Conservation (phyloP, 441 rosid species). For the Euphorbia corollata region DNA sequence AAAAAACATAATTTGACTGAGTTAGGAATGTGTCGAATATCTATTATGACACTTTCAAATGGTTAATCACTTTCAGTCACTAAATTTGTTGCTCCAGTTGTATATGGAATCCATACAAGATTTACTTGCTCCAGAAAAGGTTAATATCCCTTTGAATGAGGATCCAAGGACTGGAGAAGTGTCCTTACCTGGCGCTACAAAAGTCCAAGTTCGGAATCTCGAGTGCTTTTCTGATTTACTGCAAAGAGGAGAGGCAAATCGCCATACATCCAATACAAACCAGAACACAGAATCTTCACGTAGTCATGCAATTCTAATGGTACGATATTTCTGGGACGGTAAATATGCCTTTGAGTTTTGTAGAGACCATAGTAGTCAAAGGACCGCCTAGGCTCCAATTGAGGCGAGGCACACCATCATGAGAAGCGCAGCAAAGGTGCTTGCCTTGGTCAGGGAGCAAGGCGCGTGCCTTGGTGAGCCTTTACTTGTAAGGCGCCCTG, state of each 20-base stretch:
- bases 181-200: conserved; percentile 59
- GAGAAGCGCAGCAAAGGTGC: too few species aligned
- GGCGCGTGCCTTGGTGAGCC: too few species aligned
- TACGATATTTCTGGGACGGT: conserved; percentile 22
- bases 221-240: conserved; percentile 64
- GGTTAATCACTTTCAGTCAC: conserved; percentile 1
- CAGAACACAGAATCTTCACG: conserved; percentile 92
- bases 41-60: neutral
- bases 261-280: conserved; percentile 81
- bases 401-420: too few species aligned
- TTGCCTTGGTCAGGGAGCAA: too few species aligned
- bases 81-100: conserved; percentile 38
- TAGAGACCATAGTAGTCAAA: too few species aligned
- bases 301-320: conserved; percentile 91
- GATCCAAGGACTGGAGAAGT: conserved; percentile 79
- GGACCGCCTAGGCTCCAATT: too few species aligned
- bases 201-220: conserved; percentile 49
- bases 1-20: neutral
- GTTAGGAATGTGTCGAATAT: conserved; percentile 4
- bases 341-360: neutral
- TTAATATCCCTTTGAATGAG: conserved; percentile 60
- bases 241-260: conserved; percentile 77
- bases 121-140: conserved; percentile 74
- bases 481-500: too few species aligned
- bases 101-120: conserved; percentile 92